phyloP scores from a whole-genome alignment of 192 early-diverging fungal genomes.

The Linnemannia hyalina region DNA sequence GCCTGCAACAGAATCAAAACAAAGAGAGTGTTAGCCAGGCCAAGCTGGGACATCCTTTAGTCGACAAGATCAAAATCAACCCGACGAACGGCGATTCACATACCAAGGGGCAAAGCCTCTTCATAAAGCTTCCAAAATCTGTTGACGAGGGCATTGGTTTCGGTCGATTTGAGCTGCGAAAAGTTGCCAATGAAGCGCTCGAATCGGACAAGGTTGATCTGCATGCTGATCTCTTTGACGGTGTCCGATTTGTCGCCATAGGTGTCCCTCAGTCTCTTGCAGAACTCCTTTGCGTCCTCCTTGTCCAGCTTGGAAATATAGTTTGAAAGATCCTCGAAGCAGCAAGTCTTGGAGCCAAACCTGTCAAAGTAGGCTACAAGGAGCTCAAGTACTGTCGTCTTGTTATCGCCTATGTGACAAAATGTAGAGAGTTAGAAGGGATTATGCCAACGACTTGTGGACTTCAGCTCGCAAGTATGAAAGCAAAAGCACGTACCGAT shows the following conservation, averaged over 20 bases:
- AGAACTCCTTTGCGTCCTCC: conserved; percentile 47
- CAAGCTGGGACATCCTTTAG: not conserved
- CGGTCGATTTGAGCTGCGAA: conserved; percentile 24
- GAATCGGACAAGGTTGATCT: conserved; percentile 39
- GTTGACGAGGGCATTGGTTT: conserved; percentile 37
- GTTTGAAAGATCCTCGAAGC: conserved; percentile 80
- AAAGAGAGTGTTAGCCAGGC: not conserved
- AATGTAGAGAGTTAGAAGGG: not conserved
- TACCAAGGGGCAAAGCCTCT: conserved; percentile 44
- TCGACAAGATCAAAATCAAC: not conserved
- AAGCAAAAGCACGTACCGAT: conserved; percentile 35
- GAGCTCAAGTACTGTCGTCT: conserved; percentile 42
- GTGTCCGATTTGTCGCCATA: conserved; percentile 49
- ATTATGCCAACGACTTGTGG: not conserved
- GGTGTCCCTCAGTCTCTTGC: conserved; percentile 39
- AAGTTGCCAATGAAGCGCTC: conserved; percentile 37
- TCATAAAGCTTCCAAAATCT: conserved; percentile 55
- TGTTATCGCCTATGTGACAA: conserved; percentile 20
- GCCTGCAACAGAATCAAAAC: conserved; percentile 36
- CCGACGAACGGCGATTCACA: not conserved
- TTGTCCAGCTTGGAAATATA: conserved; percentile 62
- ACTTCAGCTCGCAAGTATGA: not conserved
- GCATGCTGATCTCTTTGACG: conserved; percentile 55
- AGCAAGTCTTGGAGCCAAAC: conserved; percentile 76
- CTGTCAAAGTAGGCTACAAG: conserved; percentile 69